Conservation (phyloP, 176 grass and related monocot species). For the Zea mays region DNA sequence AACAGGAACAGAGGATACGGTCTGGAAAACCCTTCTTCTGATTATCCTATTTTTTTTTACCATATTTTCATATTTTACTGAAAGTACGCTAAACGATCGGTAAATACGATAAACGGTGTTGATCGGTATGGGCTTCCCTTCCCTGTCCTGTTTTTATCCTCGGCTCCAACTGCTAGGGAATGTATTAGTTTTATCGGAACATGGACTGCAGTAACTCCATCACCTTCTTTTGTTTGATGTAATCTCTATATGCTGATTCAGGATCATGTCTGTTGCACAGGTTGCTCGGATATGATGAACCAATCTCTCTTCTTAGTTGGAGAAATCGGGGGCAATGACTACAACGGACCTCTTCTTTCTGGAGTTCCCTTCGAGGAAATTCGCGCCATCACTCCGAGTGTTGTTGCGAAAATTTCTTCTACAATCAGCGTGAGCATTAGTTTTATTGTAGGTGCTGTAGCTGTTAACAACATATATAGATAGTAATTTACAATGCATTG, state of each 20-base stretch:
- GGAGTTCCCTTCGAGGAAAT: not conserved
- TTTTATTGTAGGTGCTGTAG: too few species aligned
- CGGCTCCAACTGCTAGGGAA: not conserved
- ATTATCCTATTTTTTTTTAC: not conserved
- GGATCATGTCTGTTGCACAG: not conserved
- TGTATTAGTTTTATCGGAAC: not conserved
- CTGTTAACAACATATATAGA: not conserved
- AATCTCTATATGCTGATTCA: not conserved
- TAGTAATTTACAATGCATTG: not conserved
- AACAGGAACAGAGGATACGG: not conserved
- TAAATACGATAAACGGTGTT: not conserved
- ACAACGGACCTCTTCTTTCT: not conserved
- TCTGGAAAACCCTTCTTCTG: not conserved
- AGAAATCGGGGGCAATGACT: not conserved
- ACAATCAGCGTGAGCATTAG: not conserved
- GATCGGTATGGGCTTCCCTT: not conserved
- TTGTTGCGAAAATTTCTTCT: not conserved
- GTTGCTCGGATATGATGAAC: not conserved
- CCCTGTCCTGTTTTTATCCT: not conserved
- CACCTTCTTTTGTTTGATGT: slow-evolving; percentile 9
- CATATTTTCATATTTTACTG: not conserved
- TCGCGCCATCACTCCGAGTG: not conserved
- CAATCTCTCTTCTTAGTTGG: not conserved
- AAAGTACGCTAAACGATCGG: not conserved
- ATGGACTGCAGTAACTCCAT: not conserved